Percentiles rank a stretch among this genome's conserved stretches.
These are phyloP conservation scores for Trichoderma asperelloides DNA, from an alignment of 495 filamentous ascomycete genomes.

Conservation along the genomic window DNA sequence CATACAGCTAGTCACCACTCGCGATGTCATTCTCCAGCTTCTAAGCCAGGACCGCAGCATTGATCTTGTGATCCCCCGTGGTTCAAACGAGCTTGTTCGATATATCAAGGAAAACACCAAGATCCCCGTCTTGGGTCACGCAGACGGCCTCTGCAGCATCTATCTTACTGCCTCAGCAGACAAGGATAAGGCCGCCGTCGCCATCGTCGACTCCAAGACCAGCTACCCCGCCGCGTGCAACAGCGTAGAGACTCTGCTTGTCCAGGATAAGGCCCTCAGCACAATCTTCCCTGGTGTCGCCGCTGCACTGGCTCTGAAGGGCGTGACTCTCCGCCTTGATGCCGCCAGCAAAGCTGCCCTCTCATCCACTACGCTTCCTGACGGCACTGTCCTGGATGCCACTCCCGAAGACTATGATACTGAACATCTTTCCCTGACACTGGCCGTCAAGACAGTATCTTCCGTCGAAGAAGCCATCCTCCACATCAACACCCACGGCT, in stretches of 20 bases:
- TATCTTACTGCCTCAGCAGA: slow-evolving; percentile 81
- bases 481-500: slow-evolving; percentile 88
- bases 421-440: slow-evolving; percentile 77
- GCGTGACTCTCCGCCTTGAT: slow-evolving; percentile 83
- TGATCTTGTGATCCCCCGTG: slow-evolving; percentile 90
- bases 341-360: slow-evolving; percentile 53
- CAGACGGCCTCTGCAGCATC: slow-evolving; percentile 85
- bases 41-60: slow-evolving; percentile 77
- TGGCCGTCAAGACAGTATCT: slow-evolving; percentile 75
- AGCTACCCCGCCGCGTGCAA: slow-evolving; percentile 98
- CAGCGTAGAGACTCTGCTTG: slow-evolving; percentile 76
- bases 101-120: slow-evolving; percentile 83
- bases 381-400: slow-evolving; percentile 49
- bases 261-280: slow-evolving; percentile 62
- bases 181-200: slow-evolving; percentile 57
- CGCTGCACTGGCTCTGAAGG: slow-evolving; percentile 58
- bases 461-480: slow-evolving; percentile 60
- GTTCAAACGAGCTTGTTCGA: slow-evolving; percentile 85
- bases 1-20: slow-evolving; percentile 86
- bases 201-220: slow-evolving; percentile 86
- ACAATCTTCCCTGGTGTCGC: slow-evolving; percentile 66
- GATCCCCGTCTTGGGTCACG: slow-evolving; percentile 94
- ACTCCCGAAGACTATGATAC: slow-evolving; percentile 67
- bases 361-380: slow-evolving; percentile 24
- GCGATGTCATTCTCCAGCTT: slow-evolving; percentile 78